Conservation (phyloP, 768 basidiomycete species). For the Russula vinacea region DNA sequence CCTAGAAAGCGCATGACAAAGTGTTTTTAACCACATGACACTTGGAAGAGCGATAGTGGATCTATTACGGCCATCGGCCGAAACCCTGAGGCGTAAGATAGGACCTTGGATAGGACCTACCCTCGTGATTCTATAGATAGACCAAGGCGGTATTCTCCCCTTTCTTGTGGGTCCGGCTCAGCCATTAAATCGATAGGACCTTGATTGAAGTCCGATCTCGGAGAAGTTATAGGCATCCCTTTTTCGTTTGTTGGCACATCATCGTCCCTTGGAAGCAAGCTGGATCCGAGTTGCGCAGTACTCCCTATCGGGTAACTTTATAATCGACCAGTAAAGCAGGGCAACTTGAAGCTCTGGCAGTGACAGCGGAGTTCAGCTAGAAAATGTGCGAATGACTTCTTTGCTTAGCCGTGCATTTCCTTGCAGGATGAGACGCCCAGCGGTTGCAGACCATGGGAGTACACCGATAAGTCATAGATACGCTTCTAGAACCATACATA, state of each 20-base stretch:
- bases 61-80: background rate
- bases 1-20: background rate
- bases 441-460: background rate
- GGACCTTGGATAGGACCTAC: background rate
- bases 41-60: background rate
- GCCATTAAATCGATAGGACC: background rate
- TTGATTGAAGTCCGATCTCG: background rate
- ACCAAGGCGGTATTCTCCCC: background rate
- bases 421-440: too few species aligned
- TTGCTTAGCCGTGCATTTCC: background rate
- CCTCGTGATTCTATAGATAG: background rate
- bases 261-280: background rate
- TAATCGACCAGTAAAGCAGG: background rate
- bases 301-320: background rate
- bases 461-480: background rate
- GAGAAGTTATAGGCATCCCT: conserved; percentile 4
- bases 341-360: background rate
- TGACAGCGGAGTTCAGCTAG: background rate
- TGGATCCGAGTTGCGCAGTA: background rate
- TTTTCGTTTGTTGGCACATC: background rate
- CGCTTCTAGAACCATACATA: background rate
- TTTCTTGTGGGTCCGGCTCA: background rate
- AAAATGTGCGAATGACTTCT: background rate
- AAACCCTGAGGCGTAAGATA: background rate
- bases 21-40: background rate